Percentiles rank a stretch among this genome's conserved stretches.
These are phyloP conservation scores for Mariannaea sp. DNA, from an alignment of 2,329 filamentous ascomycete genomes.

Conservation along the genomic window DNA sequence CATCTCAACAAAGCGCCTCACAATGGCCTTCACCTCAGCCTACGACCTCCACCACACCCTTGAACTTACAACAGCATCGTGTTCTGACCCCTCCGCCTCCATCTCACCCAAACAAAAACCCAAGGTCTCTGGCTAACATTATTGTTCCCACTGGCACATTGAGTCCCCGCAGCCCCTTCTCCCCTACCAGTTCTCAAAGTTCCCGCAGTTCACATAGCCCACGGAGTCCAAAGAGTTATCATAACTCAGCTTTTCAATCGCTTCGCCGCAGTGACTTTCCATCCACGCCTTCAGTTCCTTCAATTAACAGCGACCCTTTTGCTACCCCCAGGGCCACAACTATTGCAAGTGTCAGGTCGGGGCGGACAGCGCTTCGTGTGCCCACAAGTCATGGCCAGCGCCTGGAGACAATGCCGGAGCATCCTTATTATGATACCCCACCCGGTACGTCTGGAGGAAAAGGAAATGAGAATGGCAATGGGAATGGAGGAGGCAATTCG, in stretches of 20 bases:
- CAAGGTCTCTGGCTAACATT: constrained; percentile 21
- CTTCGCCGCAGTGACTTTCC: constrained; percentile 29
- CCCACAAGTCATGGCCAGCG: constrained; percentile 15
- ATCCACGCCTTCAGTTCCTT: constrained; percentile 8
- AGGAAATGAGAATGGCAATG: constrained; percentile 21
- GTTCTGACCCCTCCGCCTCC: constrained; percentile 33
- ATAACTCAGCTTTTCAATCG: constrained; percentile 26
- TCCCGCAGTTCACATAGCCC: constrained; percentile 23
- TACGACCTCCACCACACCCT: constrained; percentile 28
- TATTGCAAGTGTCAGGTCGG: constrained; percentile 12
- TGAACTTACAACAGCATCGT: constrained; percentile 21
- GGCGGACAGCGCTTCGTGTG: constrained; percentile 15
- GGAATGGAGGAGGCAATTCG: no score
- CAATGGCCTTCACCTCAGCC: constrained; percentile 30
- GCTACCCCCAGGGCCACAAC: constrained; percentile 17
- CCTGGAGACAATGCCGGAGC: constrained; percentile 31
- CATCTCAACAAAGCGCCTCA: constrained; percentile 27
- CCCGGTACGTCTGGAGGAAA: constrained; percentile 23
- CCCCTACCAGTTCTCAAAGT: constrained; percentile 21
- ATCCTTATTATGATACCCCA: constrained; percentile 34
- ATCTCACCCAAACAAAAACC: constrained; percentile 18
- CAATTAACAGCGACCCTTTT: constrained; percentile 26
- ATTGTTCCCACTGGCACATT: constrained; percentile 25
- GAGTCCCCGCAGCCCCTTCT: constrained; percentile 24
- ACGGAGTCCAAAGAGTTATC: constrained; percentile 28